Conservation (phyloP, 805 yeast species). For the Candida adriatica region DNA sequence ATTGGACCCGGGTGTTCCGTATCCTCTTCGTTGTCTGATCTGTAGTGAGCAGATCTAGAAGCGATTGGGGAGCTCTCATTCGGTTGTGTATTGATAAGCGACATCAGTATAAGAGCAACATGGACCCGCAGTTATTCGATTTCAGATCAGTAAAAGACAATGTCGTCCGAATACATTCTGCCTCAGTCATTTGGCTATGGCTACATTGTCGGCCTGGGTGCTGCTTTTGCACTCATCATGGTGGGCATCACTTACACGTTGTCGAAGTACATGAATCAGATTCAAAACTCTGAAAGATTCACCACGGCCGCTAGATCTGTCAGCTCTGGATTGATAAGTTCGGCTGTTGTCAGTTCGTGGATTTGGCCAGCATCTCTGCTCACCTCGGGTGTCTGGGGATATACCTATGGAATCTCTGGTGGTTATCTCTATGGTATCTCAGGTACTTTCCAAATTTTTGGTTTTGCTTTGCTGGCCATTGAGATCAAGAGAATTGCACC, state of each 20-base stretch:
- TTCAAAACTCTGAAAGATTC: conserved; percentile 35
- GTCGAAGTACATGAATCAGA: conserved; percentile 31
- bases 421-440: conserved; percentile 27
- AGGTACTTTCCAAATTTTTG: conserved; percentile 31
- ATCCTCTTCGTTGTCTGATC: no score
- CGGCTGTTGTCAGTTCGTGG: conserved; percentile 41
- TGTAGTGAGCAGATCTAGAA: no score
- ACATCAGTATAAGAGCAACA: no score
- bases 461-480: conserved; percentile 31
- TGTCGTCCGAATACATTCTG: conserved; percentile 10
- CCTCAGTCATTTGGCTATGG: conserved; percentile 28
- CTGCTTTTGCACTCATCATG: conserved; percentile 36
- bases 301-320: conserved; percentile 36
- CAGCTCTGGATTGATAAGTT: conserved; percentile 34
- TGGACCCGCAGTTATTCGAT: not conserved
- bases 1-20: no score
- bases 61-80: no score
- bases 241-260: conserved; percentile 27
- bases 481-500: conserved; percentile 36
- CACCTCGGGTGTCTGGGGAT: conserved; percentile 33
- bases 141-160: not conserved
- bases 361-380: conserved; percentile 39
- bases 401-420: conserved; percentile 36
- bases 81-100: no score
- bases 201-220: conserved; percentile 36